Percentiles rank a stretch among this genome's conserved stretches.
Evolutionary conservation across 371 early-diverging fungal species (phyloP).

Genomic region (Coemansia sp.): DNA sequence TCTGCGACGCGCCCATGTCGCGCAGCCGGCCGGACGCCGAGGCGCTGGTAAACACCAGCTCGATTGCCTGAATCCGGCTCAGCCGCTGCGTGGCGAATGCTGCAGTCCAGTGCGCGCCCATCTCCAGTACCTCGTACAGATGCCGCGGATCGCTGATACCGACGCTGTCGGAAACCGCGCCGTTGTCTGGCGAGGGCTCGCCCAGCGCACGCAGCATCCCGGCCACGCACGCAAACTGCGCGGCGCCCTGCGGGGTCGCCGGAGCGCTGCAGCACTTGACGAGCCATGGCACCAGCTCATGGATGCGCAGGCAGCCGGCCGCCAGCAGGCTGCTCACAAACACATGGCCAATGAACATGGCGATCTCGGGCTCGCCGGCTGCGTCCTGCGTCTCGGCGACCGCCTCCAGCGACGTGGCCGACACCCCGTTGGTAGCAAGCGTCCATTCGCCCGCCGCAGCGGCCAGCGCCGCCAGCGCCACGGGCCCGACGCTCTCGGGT

Average conservation of each 20-base stretch:
- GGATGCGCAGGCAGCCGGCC: slow-evolving; percentile 27
- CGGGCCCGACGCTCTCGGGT: slow-evolving; percentile 4
- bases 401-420: background rate
- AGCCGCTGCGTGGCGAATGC: slow-evolving; percentile 14
- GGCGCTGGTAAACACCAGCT: slow-evolving; percentile 39
- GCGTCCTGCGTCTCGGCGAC: background rate
- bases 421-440: background rate
- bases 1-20: slow-evolving; percentile 12
- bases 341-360: slow-evolving; percentile 10
- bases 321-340: slow-evolving; percentile 24
- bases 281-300: slow-evolving; percentile 32
- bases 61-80: slow-evolving; percentile 28
- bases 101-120: slow-evolving; percentile 20
- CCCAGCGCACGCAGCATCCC: slow-evolving; percentile 30
- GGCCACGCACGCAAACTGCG: slow-evolving; percentile 19
- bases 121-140: slow-evolving; percentile 19
- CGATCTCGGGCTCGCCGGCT: background rate
- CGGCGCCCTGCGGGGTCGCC: slow-evolving; percentile 5
- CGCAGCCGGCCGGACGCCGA: slow-evolving; percentile 30
- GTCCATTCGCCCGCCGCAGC: slow-evolving; percentile 3
- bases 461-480: slow-evolving; percentile 10
- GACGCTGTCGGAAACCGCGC: background rate
- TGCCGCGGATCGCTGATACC: slow-evolving; percentile 10
- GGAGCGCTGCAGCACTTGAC: slow-evolving; percentile 18
- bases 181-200: background rate